Conservation (phyloP, 257 asterid species). For the Solanum dulcamara region DNA sequence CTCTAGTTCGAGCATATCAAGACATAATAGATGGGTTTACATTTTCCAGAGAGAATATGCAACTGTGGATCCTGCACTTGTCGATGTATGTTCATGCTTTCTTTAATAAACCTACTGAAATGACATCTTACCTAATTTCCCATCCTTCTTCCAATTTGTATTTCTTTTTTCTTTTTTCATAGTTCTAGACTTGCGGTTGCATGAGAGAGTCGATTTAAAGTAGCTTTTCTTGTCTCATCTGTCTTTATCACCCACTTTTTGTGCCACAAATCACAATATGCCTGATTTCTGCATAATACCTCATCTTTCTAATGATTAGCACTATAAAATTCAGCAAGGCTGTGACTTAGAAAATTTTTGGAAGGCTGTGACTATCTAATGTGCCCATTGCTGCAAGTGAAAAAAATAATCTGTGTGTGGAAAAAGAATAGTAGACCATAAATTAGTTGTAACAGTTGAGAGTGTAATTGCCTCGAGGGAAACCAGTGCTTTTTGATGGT, state of each 20-base stretch:
- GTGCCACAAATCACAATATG: not conserved
- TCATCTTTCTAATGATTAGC: not conserved
- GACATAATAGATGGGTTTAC: slow-evolving; percentile 47
- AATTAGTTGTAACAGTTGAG: not conserved
- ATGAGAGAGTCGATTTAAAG: not conserved
- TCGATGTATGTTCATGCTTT: slow-evolving; percentile 43
- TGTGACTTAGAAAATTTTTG: not conserved
- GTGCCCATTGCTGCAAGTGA: not conserved
- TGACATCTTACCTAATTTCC: not conserved
- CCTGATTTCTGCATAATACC: not conserved
- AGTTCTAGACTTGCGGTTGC: not conserved
- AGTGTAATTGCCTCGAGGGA: not conserved
- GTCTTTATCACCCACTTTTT: not conserved
- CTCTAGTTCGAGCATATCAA: slow-evolving; percentile 18
- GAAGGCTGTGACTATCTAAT: not conserved
- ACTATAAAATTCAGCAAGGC: not conserved
- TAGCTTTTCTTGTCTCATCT: not conserved
- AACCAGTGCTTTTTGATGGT: not conserved
- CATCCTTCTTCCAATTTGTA: not conserved
- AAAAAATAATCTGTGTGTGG: not conserved
- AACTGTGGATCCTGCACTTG: slow-evolving; percentile 70
- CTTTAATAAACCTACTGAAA: not conserved
- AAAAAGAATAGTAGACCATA: not conserved
- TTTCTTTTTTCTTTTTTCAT: not conserved
- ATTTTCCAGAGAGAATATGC: slow-evolving; percentile 89